Evolutionary conservation across 1,284 basidiomycete genomes (phyloP), one percentile per base, ranked within the genome.

Genomic region (Caloboletus firmus): DNA sequence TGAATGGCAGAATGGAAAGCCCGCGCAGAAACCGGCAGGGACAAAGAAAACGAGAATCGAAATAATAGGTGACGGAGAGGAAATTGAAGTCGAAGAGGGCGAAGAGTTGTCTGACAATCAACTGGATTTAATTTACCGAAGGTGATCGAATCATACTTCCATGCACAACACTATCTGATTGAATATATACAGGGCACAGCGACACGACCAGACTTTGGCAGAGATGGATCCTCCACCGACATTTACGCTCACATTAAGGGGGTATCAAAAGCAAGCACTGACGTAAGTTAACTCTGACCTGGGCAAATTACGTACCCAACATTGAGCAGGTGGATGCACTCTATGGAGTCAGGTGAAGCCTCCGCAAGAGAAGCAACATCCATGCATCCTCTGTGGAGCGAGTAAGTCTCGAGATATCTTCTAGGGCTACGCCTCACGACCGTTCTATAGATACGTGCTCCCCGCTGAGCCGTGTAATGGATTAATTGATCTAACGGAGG

Each of bases 231-330:
- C 95, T 5, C 79, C 87, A 1, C 78, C 84, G 3, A 84, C 86
- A 0, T 99, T 99, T 71, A 78, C 83, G 0, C 79, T 98, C 45
- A 86, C 78, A 0, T 73, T 98, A 28, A 84, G 94, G 43, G 84
- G 84, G 30, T 99, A 99, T 72, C 96, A 98, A 67, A 97, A 95
- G 65, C 95, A 99, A 70, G 95, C 95, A 3, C 76, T 98, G 49
- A 77, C 76, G 82, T 90, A 55, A 45, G 82, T 51, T 17, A n/a
- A 37, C 11, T 17, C 9, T 51, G 2, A 17, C 34, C 28, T 17
- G 10, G 4, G 5, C 3, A 39, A 28, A 32, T 30, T 22, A 2
- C 28, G 4, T 54, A 18, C 43, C 52, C 46, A 56, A 15, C 18
- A 11, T 35, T 5, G 18, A 45, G 28, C 32, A 92, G 91, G 39